Percentiles rank a stretch among this genome's conserved stretches.
phyloP scores from a whole-genome alignment of 179 eudicot genomes.

The Beta lomatogona region DNA sequence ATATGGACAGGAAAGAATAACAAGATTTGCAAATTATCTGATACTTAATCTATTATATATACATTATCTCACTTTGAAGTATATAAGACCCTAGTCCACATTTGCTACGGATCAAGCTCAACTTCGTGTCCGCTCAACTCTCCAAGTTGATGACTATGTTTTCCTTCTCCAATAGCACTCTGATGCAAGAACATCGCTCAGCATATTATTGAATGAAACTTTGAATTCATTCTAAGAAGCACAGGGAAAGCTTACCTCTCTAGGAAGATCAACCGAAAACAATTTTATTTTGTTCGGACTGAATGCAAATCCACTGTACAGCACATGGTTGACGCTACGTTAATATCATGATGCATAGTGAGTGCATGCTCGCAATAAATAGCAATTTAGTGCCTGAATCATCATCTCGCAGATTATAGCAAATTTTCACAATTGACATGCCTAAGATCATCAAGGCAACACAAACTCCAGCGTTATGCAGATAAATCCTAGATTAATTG shows the following conservation, averaged over 20 bases:
- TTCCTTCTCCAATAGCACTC: conserved; percentile 39
- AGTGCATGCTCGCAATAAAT: neutral
- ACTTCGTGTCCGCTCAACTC: conserved; percentile 24
- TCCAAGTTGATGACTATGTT: conserved; percentile 21
- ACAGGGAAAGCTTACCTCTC: conserved; percentile 44
- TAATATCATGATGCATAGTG: neutral
- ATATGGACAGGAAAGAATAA: conserved; percentile 53
- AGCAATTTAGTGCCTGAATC: neutral
- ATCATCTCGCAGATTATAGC: neutral
- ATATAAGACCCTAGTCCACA: neutral
- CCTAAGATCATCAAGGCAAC: neutral
- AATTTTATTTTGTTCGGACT: conserved; percentile 65
- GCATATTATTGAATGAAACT: neutral
- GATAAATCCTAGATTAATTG: neutral
- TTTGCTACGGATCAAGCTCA: conserved; percentile 30
- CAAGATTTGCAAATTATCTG: conserved; percentile 33
- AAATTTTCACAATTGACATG: neutral
- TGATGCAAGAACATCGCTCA: conserved; percentile 22
- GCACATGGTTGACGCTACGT: conserved; percentile 1
- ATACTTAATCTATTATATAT: conserved; percentile 29
- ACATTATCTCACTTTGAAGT: conserved; percentile 29
- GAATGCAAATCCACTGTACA: conserved; percentile 68
- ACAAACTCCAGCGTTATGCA: neutral
- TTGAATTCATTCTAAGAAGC: neutral
- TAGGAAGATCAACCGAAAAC: conserved; percentile 57